Conservation (phyloP, 148 eudicot genomes). For the Simmondsia chinensis region DNA sequence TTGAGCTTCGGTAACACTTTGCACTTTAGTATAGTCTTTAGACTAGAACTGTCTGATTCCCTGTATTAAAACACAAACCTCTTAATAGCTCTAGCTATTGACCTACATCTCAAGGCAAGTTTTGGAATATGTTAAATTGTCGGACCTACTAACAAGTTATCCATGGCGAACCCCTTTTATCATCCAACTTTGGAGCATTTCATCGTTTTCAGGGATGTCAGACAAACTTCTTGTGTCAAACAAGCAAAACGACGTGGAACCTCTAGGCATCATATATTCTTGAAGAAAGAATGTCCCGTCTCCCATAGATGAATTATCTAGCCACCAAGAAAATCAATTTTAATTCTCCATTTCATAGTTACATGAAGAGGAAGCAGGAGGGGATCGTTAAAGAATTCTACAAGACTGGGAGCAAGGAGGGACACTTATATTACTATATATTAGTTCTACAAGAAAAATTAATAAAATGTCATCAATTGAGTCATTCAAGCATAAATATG, state of each 20-base stretch:
- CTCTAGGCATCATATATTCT: constrained; percentile 35
- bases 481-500: too few relatives aligned
- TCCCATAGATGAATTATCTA: constrained; percentile 22
- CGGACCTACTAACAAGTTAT: constrained; percentile 31
- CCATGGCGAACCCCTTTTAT: constrained; percentile 41
- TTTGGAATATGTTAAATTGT: neutral
- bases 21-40: constrained; percentile 18
- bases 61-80: constrained; percentile 6
- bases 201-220: constrained; percentile 18
- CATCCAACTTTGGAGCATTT: constrained; percentile 33
- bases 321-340: neutral
- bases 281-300: constrained; percentile 36
- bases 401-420: too few relatives aligned
- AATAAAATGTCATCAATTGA: too few relatives aligned
- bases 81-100: neutral
- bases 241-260: constrained; percentile 29
- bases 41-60: constrained; percentile 21
- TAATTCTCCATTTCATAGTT: too few relatives aligned
- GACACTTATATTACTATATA: too few relatives aligned
- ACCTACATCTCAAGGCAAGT: neutral
- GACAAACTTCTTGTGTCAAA: constrained; percentile 48
- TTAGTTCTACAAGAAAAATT: too few relatives aligned
- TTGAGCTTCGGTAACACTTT: constrained; percentile 22
- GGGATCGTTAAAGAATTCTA: too few relatives aligned
- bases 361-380: too few relatives aligned